Conservation (phyloP, 2,329 filamentous ascomycete species). For the Fusarium sp. region DNA sequence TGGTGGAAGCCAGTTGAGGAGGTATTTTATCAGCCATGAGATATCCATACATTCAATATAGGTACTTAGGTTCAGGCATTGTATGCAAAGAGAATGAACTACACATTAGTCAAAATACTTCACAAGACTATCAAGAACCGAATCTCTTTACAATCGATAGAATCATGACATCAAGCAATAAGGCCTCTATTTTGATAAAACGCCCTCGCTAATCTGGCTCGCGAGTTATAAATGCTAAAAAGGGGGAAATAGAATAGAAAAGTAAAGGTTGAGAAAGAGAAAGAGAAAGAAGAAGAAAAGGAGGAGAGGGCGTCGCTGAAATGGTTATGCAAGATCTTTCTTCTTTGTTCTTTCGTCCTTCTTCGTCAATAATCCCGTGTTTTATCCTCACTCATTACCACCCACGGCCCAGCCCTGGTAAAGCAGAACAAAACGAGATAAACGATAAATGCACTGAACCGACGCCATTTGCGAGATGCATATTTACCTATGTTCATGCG, state of each 20-base stretch:
- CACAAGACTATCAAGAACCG: background rate
- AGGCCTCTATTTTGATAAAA: constrained; percentile 37
- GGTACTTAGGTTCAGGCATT: background rate
- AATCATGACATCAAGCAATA: constrained; percentile 32
- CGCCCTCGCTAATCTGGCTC: constrained; percentile 47
- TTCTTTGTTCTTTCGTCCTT: background rate
- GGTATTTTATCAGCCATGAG: constrained; percentile 71
- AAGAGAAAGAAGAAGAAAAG: too few relatives aligned
- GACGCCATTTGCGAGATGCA: constrained; percentile 29
- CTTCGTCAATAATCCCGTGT: constrained; percentile 30
- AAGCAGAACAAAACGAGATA: constrained; percentile 7
- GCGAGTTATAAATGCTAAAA: constrained; percentile 44
- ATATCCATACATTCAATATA: background rate
- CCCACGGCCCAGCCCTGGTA: constrained; percentile 27
- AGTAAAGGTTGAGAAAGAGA: constrained; percentile 12
- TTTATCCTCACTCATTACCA: constrained; percentile 37
- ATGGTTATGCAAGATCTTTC: constrained; percentile 42
- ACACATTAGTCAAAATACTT: background rate
- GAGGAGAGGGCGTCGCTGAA: constrained; percentile 28
- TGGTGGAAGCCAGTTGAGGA: constrained; percentile 79
- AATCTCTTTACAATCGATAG: constrained; percentile 24
- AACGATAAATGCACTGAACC: constrained; percentile 27
- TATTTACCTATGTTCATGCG: constrained; percentile 30
- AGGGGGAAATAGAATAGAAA: constrained; percentile 36
- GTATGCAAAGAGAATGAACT: background rate